Percentiles rank a stretch among this genome's conserved stretches.
These are phyloP conservation scores for Glycyrrhiza uralensis DNA, from an alignment of 306 rosid genomes.

Conservation along the genomic window DNA sequence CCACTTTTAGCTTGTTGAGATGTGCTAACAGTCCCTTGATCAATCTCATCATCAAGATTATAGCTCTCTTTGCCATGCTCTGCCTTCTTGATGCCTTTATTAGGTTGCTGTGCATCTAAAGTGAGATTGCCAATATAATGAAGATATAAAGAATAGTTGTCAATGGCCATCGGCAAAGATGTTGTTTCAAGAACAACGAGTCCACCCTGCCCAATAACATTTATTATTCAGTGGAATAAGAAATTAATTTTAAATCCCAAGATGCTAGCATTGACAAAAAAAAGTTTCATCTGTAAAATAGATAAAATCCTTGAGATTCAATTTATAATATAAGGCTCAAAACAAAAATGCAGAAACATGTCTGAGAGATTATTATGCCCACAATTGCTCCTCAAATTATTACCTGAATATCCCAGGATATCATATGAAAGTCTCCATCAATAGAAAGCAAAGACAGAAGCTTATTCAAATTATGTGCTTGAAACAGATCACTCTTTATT, in stretches of 20 bases:
- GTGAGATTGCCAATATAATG: slow-evolving; percentile 39
- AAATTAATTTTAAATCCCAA: slow-evolving; percentile 15
- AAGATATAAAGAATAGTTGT: slow-evolving; percentile 45
- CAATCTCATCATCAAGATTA: slow-evolving; percentile 25
- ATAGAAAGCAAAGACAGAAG: slow-evolving; percentile 52
- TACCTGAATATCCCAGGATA: slow-evolving; percentile 75
- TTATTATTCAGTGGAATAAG: slow-evolving; percentile 21
- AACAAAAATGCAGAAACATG: slow-evolving; percentile 28
- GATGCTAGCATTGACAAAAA: neutral
- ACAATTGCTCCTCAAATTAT: slow-evolving; percentile 35
- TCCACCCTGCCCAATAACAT: slow-evolving; percentile 76
- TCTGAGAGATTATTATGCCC: slow-evolving; percentile 2
- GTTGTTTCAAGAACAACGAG: slow-evolving; percentile 60
- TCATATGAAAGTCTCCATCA: slow-evolving; percentile 55
- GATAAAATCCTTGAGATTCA: slow-evolving; percentile 17
- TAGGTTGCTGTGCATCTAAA: slow-evolving; percentile 32
- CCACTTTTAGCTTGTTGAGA: slow-evolving; percentile 41
- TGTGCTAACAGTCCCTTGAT: slow-evolving; percentile 36
- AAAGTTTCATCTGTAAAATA: slow-evolving; percentile 6
- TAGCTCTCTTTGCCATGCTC: slow-evolving; percentile 34
- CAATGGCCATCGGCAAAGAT: slow-evolving; percentile 51
- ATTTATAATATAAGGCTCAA: slow-evolving; percentile 6
- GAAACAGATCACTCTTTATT: slow-evolving; percentile 51
- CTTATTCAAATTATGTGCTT: slow-evolving; percentile 51
- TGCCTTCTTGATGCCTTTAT: slow-evolving; percentile 34